phyloP scores from a whole-genome alignment of 805 yeast genomes.

The Wickerhamiella dianesei region DNA sequence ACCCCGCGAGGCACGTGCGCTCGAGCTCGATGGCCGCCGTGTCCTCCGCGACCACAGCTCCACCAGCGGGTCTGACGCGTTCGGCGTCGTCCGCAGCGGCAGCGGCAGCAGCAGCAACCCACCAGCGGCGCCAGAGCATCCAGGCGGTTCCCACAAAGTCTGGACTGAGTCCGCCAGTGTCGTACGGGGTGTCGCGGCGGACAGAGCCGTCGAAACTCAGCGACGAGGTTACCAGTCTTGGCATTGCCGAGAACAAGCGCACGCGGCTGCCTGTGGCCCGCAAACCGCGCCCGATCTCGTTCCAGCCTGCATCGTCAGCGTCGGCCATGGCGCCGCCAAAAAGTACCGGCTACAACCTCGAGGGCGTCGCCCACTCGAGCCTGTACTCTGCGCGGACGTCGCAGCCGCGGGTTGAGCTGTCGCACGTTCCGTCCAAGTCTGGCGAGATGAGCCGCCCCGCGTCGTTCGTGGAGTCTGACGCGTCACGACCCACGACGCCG shows the following conservation, averaged over 20 bases:
- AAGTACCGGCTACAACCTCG: constrained; percentile 1
- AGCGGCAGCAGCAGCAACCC: constrained; percentile 4
- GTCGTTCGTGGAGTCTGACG: constrained; percentile 11
- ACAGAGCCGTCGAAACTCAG: background rate
- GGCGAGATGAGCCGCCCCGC: constrained; percentile 26
- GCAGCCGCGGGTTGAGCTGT: constrained; percentile 24
- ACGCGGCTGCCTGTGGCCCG: constrained; percentile 10
- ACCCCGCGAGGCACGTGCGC: constrained; percentile 4
- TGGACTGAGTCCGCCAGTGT: background rate
- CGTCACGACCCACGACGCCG: background rate
- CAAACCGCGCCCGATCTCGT: constrained; percentile 27
- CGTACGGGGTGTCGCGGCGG: constrained; percentile 2
- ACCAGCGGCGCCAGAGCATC: constrained; percentile 5
- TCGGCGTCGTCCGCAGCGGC: constrained; percentile 4
- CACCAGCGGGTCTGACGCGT: constrained; percentile 1
- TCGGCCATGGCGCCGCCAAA: constrained; percentile 1
- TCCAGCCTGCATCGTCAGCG: constrained; percentile 23
- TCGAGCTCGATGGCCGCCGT: constrained; percentile 1
- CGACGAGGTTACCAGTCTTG: constrained; percentile 18
- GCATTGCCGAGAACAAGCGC: constrained; percentile 13
- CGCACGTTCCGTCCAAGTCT: constrained; percentile 23
- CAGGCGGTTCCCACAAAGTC: constrained; percentile 1
- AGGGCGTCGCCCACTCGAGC: constrained; percentile 7
- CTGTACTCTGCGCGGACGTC: constrained; percentile 20
- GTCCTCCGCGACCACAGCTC: background rate